Evolutionary conservation across 148 eudicot species (phyloP).

Genomic region (Drosera capensis): DNA sequence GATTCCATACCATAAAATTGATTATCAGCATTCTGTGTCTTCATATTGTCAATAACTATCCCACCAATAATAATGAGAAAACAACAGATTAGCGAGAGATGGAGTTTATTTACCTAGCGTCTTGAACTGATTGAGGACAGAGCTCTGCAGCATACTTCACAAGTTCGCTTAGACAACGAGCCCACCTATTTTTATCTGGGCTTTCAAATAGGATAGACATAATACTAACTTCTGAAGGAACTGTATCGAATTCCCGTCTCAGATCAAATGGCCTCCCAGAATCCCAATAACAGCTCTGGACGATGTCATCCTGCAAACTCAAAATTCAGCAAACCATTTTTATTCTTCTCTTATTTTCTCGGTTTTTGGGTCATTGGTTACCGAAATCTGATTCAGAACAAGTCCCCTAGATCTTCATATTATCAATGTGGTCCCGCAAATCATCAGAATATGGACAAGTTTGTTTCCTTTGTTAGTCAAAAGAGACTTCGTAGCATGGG

Average conservation of each 20-base stretch:
- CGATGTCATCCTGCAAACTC: constrained; percentile 82
- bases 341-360: too few species aligned
- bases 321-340: not conserved
- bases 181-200: constrained; percentile 98
- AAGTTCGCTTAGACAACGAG: constrained; percentile 91
- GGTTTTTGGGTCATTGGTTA: too few species aligned
- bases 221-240: constrained; percentile 87
- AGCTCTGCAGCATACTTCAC: constrained; percentile 93
- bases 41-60: too few species aligned
- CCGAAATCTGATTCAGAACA: too few species aligned
- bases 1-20: too few species aligned
- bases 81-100: not conserved
- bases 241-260: constrained; percentile 79
- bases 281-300: constrained; percentile 98
- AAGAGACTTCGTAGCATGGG: too few species aligned
- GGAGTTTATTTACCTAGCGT: constrained; percentile 61
- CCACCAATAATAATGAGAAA: too few species aligned
- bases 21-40: too few species aligned
- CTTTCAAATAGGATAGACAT: constrained; percentile 86
- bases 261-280: constrained; percentile 85
- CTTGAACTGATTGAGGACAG: constrained; percentile 94
- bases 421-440: too few species aligned
- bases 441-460: too few species aligned
- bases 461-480: too few species aligned
- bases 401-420: too few species aligned